Evolutionary conservation across 2,329 filamentous ascomycete species (phyloP), one percentile per base, ranked within the genome.

Genomic region (Paraphoma sp.): DNA sequence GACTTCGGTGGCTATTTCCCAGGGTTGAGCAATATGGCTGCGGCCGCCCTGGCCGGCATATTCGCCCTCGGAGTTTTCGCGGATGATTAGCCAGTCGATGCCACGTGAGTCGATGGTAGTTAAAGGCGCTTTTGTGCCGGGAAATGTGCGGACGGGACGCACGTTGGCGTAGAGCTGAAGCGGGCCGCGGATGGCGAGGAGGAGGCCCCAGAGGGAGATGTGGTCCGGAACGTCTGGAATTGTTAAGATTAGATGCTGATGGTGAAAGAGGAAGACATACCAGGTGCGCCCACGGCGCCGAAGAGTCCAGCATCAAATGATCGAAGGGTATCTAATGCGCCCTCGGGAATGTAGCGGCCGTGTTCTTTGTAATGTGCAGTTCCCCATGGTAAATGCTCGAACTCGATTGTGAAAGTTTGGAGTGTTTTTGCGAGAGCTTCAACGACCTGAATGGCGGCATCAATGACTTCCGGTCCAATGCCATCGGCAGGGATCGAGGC

Each of bases 51-150:
- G 86, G 0, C 87, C 86, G 0, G 86, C 85, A 59, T 89, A 89
- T 65, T 89, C 87, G 50, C 87, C 87, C 62, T 89, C 87, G 29
- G 84, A 86, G 73, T 89, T 89, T 75, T 89, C 87, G 23, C 87
- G 84, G 41, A 89, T 77, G 51, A 89, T 88, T 9, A 88, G 84
- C 86, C 86, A 89, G 74, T 89, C 85, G 0, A 89, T 81, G 48
- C 89, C 85, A 0, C 85, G 85, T 0, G 82, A 79, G 63, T 80
- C 78, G 54, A 83, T 75, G 53, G 81, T 78, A 52, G 81, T 67
- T 11, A 90, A 76, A 0, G 87, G 87, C 6, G 83, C 86, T 43
- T 79, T 75, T 0, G 86, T 86, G 7, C 87, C 87, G 0, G 82
- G 82, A 68, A 89, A 82, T 29, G 88, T 83, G 16, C 84, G 83